A percentile compares a stretch with the other conserved stretches of the same genome.
phyloP scores from a whole-genome alignment of 768 basidiomycete species.

The Hericium erinaceus region DNA sequence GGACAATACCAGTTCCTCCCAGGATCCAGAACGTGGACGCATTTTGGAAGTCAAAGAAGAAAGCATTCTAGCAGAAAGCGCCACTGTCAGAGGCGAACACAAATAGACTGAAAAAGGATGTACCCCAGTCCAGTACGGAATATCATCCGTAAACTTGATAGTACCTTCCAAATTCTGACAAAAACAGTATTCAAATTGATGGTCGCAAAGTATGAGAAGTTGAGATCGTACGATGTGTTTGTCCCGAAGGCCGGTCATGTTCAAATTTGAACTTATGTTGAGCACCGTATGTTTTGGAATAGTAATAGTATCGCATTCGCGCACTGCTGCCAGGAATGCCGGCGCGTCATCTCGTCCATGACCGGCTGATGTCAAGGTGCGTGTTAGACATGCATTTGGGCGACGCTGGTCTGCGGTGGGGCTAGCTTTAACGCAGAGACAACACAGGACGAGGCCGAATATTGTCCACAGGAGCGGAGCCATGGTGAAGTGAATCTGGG shows the following conservation, averaged over 20 bases:
- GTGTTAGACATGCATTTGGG: background rate
- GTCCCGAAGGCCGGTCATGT: constrained; percentile 43
- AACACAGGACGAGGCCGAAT: too few relatives aligned
- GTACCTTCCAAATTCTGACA: constrained; percentile 40
- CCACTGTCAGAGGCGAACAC: background rate
- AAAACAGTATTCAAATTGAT: background rate
- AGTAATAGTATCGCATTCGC: constrained; percentile 29
- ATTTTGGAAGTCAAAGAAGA: constrained; percentile 44
- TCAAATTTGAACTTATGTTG: constrained; percentile 39
- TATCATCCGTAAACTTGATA: constrained; percentile 38
- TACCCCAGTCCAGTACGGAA: constrained; percentile 46
- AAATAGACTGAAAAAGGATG: constrained; percentile 2
- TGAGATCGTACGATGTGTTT: constrained; percentile 36
- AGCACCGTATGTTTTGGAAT: constrained; percentile 40
- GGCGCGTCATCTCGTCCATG: constrained; percentile 46
- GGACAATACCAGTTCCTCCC: constrained; percentile 36
- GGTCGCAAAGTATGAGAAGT: background rate
- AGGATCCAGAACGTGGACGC: constrained; percentile 48
- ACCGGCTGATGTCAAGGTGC: constrained; percentile 3
- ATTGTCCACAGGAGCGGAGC: too few relatives aligned
- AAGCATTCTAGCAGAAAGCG: constrained; percentile 31
- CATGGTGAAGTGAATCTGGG: too few relatives aligned
- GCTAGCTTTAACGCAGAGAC: too few relatives aligned
- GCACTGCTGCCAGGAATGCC: constrained; percentile 33
- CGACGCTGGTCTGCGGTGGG: too few relatives aligned